A percentile compares a stretch with the other conserved stretches of the same genome.
phyloP scores from a whole-genome alignment of 1,284 basidiomycete genomes.

The Irpex rosettiformis region DNA sequence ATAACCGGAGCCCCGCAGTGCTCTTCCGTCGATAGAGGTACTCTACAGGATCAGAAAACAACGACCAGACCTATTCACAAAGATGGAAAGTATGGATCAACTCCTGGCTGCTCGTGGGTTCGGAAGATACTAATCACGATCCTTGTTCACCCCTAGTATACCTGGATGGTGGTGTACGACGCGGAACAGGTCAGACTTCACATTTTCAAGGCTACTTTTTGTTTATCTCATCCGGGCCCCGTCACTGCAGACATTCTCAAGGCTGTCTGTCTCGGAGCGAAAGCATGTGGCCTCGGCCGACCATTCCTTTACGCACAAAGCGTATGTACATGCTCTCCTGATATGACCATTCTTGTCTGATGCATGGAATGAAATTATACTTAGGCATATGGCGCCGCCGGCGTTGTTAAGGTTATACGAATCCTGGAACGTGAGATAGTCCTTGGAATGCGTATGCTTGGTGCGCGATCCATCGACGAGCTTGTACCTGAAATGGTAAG shows the following conservation, averaged over 20 bases:
- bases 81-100: slow-evolving; percentile 52
- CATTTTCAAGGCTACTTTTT: neutral
- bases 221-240: neutral
- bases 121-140: neutral
- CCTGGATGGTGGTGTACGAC: slow-evolving; percentile 83
- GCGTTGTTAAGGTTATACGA: slow-evolving; percentile 70
- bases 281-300: slow-evolving; percentile 85
- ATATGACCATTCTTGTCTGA: neutral
- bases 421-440: slow-evolving; percentile 82
- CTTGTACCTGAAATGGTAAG: slow-evolving; percentile 79
- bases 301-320: slow-evolving; percentile 91
- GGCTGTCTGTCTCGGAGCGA: slow-evolving; percentile 88
- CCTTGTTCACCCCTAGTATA: slow-evolving; percentile 52
- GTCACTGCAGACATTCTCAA: slow-evolving; percentile 72
- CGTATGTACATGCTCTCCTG: slow-evolving; percentile 36
- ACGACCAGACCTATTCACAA: slow-evolving; percentile 74
- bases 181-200: slow-evolving; percentile 66
- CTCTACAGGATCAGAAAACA: slow-evolving; percentile 70
- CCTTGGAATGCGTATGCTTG: slow-evolving; percentile 77
- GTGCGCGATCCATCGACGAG: slow-evolving; percentile 67
- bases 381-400: slow-evolving; percentile 79
- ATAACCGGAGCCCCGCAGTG: slow-evolving; percentile 31
- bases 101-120: neutral
- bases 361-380: neutral
- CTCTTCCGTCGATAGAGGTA: slow-evolving; percentile 73